Percentiles rank a stretch among this genome's conserved stretches.
phyloP scores from a whole-genome alignment of 305 asterid genomes.

The Plantago lanceolata region DNA sequence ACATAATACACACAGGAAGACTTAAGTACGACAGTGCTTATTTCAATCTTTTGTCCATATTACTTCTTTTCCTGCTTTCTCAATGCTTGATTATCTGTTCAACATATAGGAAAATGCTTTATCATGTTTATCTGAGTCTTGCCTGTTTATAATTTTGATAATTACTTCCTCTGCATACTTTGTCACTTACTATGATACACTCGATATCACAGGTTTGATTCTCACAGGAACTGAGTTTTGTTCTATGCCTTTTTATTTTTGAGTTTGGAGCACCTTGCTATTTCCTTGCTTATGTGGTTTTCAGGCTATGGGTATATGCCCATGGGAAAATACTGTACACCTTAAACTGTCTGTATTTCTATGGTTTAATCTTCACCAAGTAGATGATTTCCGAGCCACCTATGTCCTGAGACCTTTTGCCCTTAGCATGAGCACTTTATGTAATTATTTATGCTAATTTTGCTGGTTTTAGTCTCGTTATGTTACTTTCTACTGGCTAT shows the following conservation, averaged over 20 bases:
- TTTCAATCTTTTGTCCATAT: slow-evolving; percentile 7
- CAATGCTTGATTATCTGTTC: slow-evolving; percentile 3
- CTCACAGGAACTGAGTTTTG: too few species aligned
- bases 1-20: background rate
- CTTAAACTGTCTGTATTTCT: too few species aligned
- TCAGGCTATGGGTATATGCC: too few species aligned
- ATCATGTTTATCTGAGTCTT: background rate
- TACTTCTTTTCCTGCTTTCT: slow-evolving; percentile 10
- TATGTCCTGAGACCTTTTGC: slow-evolving; percentile 18
- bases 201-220: too few species aligned
- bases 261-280: too few species aligned
- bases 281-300: too few species aligned
- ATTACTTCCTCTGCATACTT: background rate
- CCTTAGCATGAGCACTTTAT: slow-evolving; percentile 10
- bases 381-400: slow-evolving; percentile 8
- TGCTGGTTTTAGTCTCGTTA: too few species aligned
- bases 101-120: background rate
- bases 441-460: too few species aligned
- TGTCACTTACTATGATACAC: background rate
- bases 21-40: background rate
- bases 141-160: background rate
- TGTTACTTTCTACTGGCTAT: too few species aligned
- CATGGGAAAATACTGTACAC: too few species aligned
- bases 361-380: background rate
- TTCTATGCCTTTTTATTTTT: too few species aligned